Conservation (phyloP, 2,329 filamentous ascomycete species). For the Dactylellina cionopaga region DNA sequence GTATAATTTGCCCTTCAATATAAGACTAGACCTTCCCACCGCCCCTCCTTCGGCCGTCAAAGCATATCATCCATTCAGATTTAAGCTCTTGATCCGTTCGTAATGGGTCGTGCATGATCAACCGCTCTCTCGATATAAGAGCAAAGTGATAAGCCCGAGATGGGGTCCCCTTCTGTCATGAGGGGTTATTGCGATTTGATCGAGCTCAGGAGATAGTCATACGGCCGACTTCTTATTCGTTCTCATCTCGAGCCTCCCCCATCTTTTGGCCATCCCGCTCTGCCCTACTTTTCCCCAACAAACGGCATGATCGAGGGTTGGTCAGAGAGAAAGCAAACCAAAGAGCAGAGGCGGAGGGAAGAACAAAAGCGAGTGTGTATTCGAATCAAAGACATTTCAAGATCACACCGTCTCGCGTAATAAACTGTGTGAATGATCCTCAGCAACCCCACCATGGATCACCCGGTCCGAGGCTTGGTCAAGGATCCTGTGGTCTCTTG, state of each 20-base stretch:
- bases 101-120: slow-evolving; percentile 48
- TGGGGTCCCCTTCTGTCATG: slow-evolving; percentile 32
- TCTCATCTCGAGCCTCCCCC: slow-evolving; percentile 36
- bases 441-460: slow-evolving; percentile 47
- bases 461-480: slow-evolving; percentile 51
- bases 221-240: slow-evolving; percentile 46
- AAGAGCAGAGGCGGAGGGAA: slow-evolving; percentile 9
- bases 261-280: slow-evolving; percentile 32
- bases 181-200: slow-evolving; percentile 54
- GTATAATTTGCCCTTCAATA: slow-evolving; percentile 48
- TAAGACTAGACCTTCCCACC: slow-evolving; percentile 49
- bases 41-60: slow-evolving; percentile 37
- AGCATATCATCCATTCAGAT: slow-evolving; percentile 46
- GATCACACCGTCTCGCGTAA: slow-evolving; percentile 53
- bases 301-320: slow-evolving; percentile 45
- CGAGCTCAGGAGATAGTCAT: slow-evolving; percentile 53
- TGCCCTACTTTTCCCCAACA: slow-evolving; percentile 2
- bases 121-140: slow-evolving; percentile 46
- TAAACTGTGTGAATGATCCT: slow-evolving; percentile 50
- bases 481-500: slow-evolving; percentile 52
- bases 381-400: slow-evolving; percentile 43
- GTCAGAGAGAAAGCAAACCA: slow-evolving; percentile 23
- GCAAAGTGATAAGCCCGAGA: slow-evolving; percentile 49
- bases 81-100: slow-evolving; percentile 35
- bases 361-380: slow-evolving; percentile 28